phyloP scores from a whole-genome alignment of 139 green algal genomes.

The Auxenochlorella protothecoides region DNA sequence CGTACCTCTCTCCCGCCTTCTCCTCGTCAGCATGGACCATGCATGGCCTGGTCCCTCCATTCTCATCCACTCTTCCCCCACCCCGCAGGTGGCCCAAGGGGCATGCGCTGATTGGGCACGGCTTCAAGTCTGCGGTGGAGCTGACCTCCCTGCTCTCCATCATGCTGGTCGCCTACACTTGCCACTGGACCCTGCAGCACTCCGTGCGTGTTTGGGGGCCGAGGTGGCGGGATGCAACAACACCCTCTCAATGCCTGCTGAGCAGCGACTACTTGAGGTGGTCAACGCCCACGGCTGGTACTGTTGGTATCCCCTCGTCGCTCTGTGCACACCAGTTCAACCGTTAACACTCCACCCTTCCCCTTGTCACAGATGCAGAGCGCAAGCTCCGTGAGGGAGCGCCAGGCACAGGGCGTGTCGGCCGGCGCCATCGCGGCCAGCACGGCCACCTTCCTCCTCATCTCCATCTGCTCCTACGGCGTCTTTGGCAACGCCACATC shows the following conservation, averaged over 20 bases:
- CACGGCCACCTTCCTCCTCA: constrained; percentile 10
- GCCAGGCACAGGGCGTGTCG: background rate
- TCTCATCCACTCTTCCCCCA: background rate
- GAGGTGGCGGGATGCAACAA: background rate
- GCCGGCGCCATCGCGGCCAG: background rate
- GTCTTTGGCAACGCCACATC: constrained; percentile 8
- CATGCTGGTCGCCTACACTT: constrained; percentile 12
- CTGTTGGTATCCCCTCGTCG: no score
- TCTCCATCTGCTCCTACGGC: constrained; percentile 19
- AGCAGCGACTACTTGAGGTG: background rate
- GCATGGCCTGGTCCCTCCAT: background rate
- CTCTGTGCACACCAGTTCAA: no score
- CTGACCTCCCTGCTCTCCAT: constrained; percentile 16
- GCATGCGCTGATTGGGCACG: constrained; percentile 3
- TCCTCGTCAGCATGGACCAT: background rate
- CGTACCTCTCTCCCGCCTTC: no score
- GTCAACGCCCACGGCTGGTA: no score
- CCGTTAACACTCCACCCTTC: background rate
- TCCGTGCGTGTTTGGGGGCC: background rate
- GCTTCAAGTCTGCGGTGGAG: constrained; percentile 20
- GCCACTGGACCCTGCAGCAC: constrained; percentile 12
- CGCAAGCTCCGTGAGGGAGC: constrained; percentile 2
- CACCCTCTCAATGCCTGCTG: background rate
- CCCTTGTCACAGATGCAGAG: constrained; percentile 4
- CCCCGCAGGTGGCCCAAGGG: constrained; percentile 15